Conservation (phyloP, 2,329 filamentous ascomycete genomes). For the Lasiodiplodia sp. region DNA sequence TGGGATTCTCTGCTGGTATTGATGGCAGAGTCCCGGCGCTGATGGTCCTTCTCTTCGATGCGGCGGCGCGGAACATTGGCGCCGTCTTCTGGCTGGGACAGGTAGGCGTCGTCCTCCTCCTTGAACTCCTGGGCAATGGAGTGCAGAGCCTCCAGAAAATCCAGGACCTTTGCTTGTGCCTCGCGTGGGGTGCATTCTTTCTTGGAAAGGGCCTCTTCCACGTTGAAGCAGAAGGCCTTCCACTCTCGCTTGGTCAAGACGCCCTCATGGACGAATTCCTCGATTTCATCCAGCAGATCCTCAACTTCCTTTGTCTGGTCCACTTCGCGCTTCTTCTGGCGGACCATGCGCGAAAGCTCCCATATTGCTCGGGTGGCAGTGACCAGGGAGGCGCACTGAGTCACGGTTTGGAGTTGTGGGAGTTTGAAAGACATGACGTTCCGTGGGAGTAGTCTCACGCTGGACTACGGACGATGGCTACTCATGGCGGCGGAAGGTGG, state of each 20-base stretch:
- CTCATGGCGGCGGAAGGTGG: background rate
- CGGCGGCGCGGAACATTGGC: slow-evolving; percentile 8
- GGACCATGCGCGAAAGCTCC: slow-evolving; percentile 27
- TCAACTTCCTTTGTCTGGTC: slow-evolving; percentile 22
- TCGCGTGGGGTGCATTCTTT: slow-evolving; percentile 21
- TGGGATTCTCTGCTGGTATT: slow-evolving; percentile 10
- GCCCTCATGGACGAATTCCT: slow-evolving; percentile 20
- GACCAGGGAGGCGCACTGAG: slow-evolving; percentile 22
- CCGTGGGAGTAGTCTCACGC: background rate
- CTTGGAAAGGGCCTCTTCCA: slow-evolving; percentile 19
- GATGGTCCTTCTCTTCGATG: slow-evolving; percentile 5
- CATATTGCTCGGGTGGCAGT: slow-evolving; percentile 26
- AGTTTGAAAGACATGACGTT: slow-evolving; percentile 21
- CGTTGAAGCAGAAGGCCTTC: slow-evolving; percentile 21
- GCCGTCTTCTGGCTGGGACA: slow-evolving; percentile 19
- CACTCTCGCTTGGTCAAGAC: slow-evolving; percentile 28
- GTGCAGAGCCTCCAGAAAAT: slow-evolving; percentile 27
- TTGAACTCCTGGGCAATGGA: slow-evolving; percentile 15
- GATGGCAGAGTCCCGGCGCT: slow-evolving; percentile 14
- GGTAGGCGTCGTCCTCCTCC: slow-evolving; percentile 17
- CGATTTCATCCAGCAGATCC: slow-evolving; percentile 26
- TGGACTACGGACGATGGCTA: background rate
- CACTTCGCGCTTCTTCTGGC: slow-evolving; percentile 22
- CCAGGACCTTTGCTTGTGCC: slow-evolving; percentile 27
- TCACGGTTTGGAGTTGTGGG: slow-evolving; percentile 23